Conservation (phyloP, 2,329 filamentous ascomycete genomes). For the Pestalotiopsis sp. region DNA sequence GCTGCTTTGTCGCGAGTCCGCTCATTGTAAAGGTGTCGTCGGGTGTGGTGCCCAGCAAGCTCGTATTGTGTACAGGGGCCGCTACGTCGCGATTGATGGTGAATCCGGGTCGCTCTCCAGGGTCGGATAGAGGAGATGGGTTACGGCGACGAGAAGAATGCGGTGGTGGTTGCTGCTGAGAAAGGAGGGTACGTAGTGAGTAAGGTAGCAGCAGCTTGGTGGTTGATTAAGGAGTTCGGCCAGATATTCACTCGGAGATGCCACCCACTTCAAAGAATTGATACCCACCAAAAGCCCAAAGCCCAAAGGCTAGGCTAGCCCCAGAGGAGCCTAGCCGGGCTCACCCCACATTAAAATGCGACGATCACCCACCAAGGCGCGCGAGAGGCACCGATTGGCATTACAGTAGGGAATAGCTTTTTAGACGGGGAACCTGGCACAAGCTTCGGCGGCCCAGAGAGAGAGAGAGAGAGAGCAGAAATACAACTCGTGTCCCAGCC, state of each 20-base stretch:
- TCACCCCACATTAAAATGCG: conserved; percentile 7
- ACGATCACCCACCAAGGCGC: background rate
- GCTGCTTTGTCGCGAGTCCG: conserved; percentile 80
- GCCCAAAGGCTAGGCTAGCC: background rate
- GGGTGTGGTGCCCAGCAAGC: background rate
- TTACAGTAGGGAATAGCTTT: background rate
- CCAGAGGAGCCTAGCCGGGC: background rate
- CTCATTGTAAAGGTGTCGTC: conserved; percentile 52
- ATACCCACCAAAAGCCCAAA: background rate
- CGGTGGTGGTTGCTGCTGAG: background rate
- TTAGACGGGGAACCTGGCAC: background rate
- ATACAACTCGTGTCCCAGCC: background rate
- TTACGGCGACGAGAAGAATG: background rate
- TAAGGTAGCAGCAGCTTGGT: background rate
- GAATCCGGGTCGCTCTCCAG: background rate
- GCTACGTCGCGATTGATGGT: background rate
- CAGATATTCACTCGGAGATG: conserved; percentile 31
- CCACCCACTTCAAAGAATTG: conserved; percentile 9
- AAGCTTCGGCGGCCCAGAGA: background rate
- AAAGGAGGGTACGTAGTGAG: background rate
- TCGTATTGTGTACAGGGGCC: background rate
- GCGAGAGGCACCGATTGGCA: background rate
- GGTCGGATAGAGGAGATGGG: background rate
- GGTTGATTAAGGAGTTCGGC: conserved; percentile 33
- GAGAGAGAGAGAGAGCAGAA: background rate